phyloP scores from a whole-genome alignment of 768 basidiomycete species.

The Termitomyces sp. region DNA sequence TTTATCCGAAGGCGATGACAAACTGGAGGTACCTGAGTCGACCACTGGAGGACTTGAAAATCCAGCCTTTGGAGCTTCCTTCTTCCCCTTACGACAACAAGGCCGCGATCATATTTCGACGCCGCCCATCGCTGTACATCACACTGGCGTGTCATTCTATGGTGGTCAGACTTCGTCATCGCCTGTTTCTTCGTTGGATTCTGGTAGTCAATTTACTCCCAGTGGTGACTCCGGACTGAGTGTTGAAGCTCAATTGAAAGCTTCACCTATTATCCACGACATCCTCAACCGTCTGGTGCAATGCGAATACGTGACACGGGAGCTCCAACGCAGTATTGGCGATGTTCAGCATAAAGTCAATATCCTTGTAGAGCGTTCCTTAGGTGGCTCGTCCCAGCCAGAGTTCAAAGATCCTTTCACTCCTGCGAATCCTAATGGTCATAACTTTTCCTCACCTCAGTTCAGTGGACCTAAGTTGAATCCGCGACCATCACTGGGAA shows the following conservation, averaged over 20 bases:
- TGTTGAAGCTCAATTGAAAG: constrained; percentile 71
- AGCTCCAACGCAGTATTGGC: constrained; percentile 68
- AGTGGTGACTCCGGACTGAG: constrained; percentile 39
- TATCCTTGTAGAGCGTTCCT: constrained; percentile 63
- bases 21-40: constrained; percentile 30
- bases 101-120: constrained; percentile 36
- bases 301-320: constrained; percentile 62
- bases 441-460: constrained; percentile 26
- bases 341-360: constrained; percentile 78
- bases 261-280: constrained; percentile 71
- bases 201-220: constrained; percentile 57
- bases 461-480: constrained; percentile 43
- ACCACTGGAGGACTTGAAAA: constrained; percentile 15
- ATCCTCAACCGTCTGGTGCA: constrained; percentile 69
- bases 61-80: constrained; percentile 21
- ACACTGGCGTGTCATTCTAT: constrained; percentile 35
- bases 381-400: constrained; percentile 44
- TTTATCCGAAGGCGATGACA: constrained; percentile 51
- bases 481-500: constrained; percentile 60
- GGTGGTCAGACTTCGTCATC: constrained; percentile 56
- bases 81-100: constrained; percentile 34
- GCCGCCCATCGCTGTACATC: constrained; percentile 37
- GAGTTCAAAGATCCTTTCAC: constrained; percentile 85
- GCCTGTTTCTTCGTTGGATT: constrained; percentile 75
- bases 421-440: constrained; percentile 29